A percentile compares a stretch with the other conserved stretches of the same genome.
phyloP scores from a whole-genome alignment of 2,329 filamentous ascomycete genomes.

The Stachybotrys elegans region DNA sequence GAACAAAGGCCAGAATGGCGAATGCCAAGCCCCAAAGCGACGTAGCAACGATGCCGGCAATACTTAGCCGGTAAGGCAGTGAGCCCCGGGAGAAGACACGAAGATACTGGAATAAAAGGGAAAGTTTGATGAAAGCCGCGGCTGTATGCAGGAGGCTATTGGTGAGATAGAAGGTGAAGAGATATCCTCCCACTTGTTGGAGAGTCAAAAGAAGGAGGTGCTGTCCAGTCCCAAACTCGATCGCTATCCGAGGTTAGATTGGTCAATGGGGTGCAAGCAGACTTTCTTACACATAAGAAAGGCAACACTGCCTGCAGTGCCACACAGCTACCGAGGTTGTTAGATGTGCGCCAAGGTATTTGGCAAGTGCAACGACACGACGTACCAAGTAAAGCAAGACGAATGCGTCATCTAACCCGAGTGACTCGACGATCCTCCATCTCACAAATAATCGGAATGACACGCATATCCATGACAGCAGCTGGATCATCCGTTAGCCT shows the following conservation, averaged over 20 bases:
- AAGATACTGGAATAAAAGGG: constrained; percentile 12
- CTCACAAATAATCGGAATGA: not conserved
- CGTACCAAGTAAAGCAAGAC: not conserved
- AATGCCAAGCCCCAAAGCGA: constrained; percentile 9
- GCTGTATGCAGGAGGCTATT: not conserved
- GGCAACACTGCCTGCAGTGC: not conserved
- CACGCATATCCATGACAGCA: not conserved
- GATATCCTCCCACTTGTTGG: not conserved
- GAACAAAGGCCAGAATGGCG: constrained; percentile 10
- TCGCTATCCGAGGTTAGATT: not conserved
- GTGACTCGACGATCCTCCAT: not conserved
- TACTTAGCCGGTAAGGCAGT: constrained; percentile 8
- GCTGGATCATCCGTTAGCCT: not conserved
- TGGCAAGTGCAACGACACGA: not conserved
- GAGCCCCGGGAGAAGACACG: constrained; percentile 12
- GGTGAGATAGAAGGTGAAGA: not conserved
- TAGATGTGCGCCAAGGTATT: not conserved
- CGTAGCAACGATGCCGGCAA: constrained; percentile 5
- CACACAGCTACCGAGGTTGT: not conserved
- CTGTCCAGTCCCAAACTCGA: not conserved
- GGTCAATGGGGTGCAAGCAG: not conserved
- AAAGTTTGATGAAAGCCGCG: not conserved
- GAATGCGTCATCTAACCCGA: not conserved
- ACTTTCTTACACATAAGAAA: not conserved
- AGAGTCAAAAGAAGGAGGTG: not conserved